Evolutionary conservation across 805 yeast species (phyloP).

Genomic region (Kodamaea nitidulidarum): DNA sequence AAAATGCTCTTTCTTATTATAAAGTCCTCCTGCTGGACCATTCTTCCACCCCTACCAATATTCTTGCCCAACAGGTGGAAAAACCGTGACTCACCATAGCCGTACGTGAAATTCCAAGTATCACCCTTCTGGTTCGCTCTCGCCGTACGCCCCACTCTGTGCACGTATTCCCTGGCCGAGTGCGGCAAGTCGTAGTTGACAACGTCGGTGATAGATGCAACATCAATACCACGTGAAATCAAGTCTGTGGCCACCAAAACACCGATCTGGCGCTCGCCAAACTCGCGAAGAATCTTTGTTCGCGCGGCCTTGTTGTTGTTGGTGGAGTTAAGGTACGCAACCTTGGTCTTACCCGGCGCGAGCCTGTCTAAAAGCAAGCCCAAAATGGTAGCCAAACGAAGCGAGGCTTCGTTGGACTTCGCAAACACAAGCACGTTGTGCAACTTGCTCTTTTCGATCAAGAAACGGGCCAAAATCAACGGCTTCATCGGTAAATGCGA

Average conservation of each 20-base stretch:
- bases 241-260: slow-evolving; percentile 80
- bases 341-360: slow-evolving; percentile 15
- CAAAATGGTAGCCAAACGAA: slow-evolving; percentile 69
- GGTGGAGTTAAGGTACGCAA: slow-evolving; percentile 55
- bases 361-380: slow-evolving; percentile 34
- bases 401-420: slow-evolving; percentile 79
- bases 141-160: slow-evolving; percentile 95
- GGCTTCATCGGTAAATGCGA: slow-evolving; percentile 60
- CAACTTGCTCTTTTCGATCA: slow-evolving; percentile 30
- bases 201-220: slow-evolving; percentile 64
- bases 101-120: slow-evolving; percentile 70
- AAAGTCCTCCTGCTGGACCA: slow-evolving; percentile 20
- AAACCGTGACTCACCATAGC: slow-evolving; percentile 76
- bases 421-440: slow-evolving; percentile 57
- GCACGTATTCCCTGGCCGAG: slow-evolving; percentile 88
- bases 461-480: slow-evolving; percentile 56
- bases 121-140: slow-evolving; percentile 80
- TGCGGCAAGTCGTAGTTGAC: slow-evolving; percentile 88
- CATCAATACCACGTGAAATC: slow-evolving; percentile 93
- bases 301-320: slow-evolving; percentile 48
- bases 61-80: slow-evolving; percentile 45
- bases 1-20: slow-evolving; percentile 19
- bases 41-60: slow-evolving; percentile 37
- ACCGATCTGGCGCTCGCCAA: slow-evolving; percentile 49
- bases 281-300: slow-evolving; percentile 53